Percentiles rank a stretch among this genome's conserved stretches.
Conservation (phyloP, 352 stramenopile species). For the Thalassiosira mediterranea region DNA sequence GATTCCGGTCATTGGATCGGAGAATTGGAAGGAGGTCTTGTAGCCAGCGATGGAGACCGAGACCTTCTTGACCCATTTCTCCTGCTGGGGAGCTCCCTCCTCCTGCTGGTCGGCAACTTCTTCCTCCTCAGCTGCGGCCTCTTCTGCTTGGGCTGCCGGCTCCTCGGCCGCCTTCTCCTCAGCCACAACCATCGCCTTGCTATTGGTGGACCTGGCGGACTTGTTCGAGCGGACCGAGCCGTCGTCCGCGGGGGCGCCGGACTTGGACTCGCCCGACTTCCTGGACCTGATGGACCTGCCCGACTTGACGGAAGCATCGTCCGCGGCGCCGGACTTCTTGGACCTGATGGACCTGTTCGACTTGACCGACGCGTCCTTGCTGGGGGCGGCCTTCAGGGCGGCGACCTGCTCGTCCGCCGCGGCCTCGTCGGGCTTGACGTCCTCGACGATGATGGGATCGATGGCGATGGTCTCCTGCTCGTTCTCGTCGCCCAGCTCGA, state of each 20-base stretch:
- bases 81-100: background rate
- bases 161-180: background rate
- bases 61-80: slow-evolving; percentile 57
- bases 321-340: background rate
- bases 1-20: slow-evolving; percentile 44
- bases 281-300: background rate
- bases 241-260: too few species aligned
- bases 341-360: background rate
- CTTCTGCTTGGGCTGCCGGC: background rate
- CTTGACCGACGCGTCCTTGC: background rate
- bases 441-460: background rate
- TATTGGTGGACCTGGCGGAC: slow-evolving; percentile 6
- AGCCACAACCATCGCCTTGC: background rate
- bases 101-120: background rate
- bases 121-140: slow-evolving; percentile 8
- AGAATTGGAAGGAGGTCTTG: slow-evolving; percentile 53
- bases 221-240: slow-evolving; percentile 9
- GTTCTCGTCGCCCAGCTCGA: slow-evolving; percentile 42
- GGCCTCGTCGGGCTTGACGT: background rate
- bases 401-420: slow-evolving; percentile 1
- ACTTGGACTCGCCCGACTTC: slow-evolving; percentile 9
- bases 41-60: slow-evolving; percentile 50
- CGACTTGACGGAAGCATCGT: background rate
- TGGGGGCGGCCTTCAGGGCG: background rate
- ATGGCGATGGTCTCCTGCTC: slow-evolving; percentile 8